Conservation (phyloP, 2,329 filamentous ascomycete genomes). For the Aspergillus tanneri region DNA sequence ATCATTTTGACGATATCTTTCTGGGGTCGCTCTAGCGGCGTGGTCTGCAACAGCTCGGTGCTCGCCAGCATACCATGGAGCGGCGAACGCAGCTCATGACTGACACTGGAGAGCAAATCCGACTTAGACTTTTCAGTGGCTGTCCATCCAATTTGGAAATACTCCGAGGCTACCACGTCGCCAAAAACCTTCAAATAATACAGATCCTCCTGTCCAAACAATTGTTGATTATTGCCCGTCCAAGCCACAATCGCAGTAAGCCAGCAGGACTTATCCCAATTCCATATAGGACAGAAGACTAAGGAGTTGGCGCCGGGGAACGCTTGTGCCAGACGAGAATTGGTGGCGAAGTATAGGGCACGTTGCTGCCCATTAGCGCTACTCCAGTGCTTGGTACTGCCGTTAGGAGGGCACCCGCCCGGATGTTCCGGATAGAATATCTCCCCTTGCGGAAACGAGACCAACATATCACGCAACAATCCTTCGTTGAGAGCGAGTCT, state of each 20-base stretch:
- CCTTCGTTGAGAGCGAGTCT: conserved; percentile 13
- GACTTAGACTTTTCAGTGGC: conserved; percentile 49
- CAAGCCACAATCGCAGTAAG: conserved; percentile 33
- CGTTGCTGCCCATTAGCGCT: conserved; percentile 6
- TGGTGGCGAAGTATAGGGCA: conserved; percentile 4
- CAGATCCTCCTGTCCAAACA: conserved; percentile 29
- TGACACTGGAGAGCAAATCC: conserved; percentile 54
- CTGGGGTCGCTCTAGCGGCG: conserved; percentile 41
- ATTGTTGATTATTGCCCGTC: conserved; percentile 23
- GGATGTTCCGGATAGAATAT: conserved; percentile 13
- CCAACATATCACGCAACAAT: conserved; percentile 20
- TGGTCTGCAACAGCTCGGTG: conserved; percentile 52
- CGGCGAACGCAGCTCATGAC: conserved; percentile 52
- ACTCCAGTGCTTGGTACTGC: neutral
- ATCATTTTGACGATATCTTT: conserved; percentile 49
- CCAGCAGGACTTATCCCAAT: conserved; percentile 35
- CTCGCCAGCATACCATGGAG: conserved; percentile 51
- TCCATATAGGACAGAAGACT: conserved; percentile 37
- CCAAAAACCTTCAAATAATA: conserved; percentile 38
- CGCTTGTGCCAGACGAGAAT: conserved; percentile 14
- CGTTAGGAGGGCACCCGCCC: neutral
- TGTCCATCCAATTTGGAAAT: conserved; percentile 34
- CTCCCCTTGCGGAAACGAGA: conserved; percentile 16
- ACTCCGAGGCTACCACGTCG: conserved; percentile 36
- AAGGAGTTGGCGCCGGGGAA: conserved; percentile 28